These are phyloP conservation scores for Amaranthus hypochondriacus DNA, from an alignment of 148 eudicot species.

Conservation along the genomic window DNA sequence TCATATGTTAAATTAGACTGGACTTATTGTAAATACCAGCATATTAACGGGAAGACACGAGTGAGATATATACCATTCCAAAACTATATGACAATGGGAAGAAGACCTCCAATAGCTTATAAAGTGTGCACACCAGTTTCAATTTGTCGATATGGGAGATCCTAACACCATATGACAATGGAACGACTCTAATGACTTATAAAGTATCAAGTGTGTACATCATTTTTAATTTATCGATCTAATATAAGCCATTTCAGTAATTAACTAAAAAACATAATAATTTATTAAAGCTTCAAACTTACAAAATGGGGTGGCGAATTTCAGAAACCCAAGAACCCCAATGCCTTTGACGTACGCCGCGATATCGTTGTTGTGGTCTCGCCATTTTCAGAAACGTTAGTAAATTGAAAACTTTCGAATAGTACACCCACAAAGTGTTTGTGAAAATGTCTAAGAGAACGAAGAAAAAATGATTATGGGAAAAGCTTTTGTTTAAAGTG, in stretches of 20 bases:
- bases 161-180: too few relatives aligned
- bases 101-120: too few relatives aligned
- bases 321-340: conserved; percentile 97
- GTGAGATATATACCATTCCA: too few relatives aligned
- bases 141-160: too few relatives aligned
- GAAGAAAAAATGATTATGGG: neutral
- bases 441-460: conserved; percentile 20
- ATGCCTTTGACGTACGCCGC: conserved; percentile 81
- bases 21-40: too few relatives aligned
- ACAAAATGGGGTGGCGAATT: conserved; percentile 77
- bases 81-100: too few relatives aligned
- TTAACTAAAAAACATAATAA: neutral
- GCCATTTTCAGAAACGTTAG: conserved; percentile 36
- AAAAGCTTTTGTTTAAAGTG: conserved; percentile 2
- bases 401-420: neutral
- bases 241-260: neutral
- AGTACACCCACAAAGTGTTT: conserved; percentile 8
- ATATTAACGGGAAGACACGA: too few relatives aligned
- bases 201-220: too few relatives aligned
- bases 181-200: too few relatives aligned
- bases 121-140: too few relatives aligned
- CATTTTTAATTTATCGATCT: too few relatives aligned
- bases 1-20: too few relatives aligned
- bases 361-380: conserved; percentile 63
- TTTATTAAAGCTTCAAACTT: conserved; percentile 18